Evolutionary conservation across 1,284 basidiomycete species (phyloP), one percentile per base, ranked within the genome.

Genomic region (Pseudozyma pruni): DNA sequence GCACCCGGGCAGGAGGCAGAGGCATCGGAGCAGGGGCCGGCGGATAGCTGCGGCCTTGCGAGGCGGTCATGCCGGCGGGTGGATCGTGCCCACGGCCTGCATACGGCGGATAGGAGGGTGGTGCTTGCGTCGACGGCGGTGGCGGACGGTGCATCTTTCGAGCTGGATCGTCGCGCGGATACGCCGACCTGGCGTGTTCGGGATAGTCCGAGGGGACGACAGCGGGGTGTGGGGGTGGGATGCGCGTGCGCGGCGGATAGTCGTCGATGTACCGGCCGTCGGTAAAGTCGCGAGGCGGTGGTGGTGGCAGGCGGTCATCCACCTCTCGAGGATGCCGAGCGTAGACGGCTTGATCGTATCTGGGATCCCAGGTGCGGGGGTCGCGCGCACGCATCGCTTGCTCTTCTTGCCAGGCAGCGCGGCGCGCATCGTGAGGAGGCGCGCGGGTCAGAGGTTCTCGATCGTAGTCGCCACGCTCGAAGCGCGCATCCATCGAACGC

Each of bases 301-400:
- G 46, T 23, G 35, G 42, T 9, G 31, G 31, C n/a, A 34, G 8
- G 14, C 43, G 23, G 0, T 64, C 50, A 1, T 58, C 27, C 27
- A 29, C 27, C 27, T 29, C 61, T 45, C 55, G 49, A 27, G 23
- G 1, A 19, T 54, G 40, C 14, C 41, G 51, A 16, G 50, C n/a
- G 23, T 62, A 62, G 16, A 48, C 40, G 6, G 34, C 43, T 4
- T 39, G 38, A 19, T 59, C 51, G 6, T 58, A 59, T 37, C 47
- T 43, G 10, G 39, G 22, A 37, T 59, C 56, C 25, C 40, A 50
- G 16, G 32, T 37, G 20, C 56, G 56, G 17, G 40, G 40, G 5
- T 53, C 46, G 6, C 51, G 51, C 11, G 47, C 23, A 3, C 56
- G 56, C 34, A 50, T 34, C 10, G 56, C 51, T n/a, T 66, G 55